phyloP scores from a whole-genome alignment of 2,329 filamentous ascomycete genomes.

The Alternaria sp. region DNA sequence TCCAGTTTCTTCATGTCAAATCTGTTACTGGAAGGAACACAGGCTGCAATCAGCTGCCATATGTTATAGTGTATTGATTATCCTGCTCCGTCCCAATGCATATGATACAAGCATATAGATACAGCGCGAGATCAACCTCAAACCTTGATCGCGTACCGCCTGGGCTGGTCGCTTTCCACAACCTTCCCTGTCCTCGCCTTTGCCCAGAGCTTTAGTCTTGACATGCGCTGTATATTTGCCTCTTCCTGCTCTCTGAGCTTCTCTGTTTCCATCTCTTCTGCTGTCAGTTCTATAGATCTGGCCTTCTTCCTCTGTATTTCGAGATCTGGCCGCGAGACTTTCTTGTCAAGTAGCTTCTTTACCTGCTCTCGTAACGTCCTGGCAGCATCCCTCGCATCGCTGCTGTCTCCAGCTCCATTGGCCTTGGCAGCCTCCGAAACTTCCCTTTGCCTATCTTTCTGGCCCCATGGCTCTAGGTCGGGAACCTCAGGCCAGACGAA shows the following conservation, averaged over 20 bases:
- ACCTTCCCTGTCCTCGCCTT: conserved; percentile 34
- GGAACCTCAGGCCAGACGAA: conserved; percentile 87
- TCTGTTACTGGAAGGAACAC: background rate
- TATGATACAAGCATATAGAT: conserved; percentile 35
- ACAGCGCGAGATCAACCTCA: conserved; percentile 17
- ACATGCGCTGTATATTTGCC: conserved; percentile 46
- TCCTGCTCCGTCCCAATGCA: conserved; percentile 14
- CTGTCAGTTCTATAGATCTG: conserved; percentile 3
- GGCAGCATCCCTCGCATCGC: conserved; percentile 28
- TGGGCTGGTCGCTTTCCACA: conserved; percentile 29
- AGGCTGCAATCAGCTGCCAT: background rate
- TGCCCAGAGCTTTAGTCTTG: conserved; percentile 50
- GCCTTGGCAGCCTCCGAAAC: conserved; percentile 16
- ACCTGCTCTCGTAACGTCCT: conserved; percentile 39
- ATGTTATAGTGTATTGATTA: conserved; percentile 6
- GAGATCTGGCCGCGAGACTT: conserved; percentile 17
- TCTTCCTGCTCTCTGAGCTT: conserved; percentile 16
- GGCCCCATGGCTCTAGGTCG: conserved; percentile 54
- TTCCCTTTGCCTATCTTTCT: conserved; percentile 57
- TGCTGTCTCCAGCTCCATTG: conserved; percentile 17
- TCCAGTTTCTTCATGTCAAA: background rate
- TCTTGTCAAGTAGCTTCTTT: conserved; percentile 34
- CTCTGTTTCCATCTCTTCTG: conserved; percentile 17
- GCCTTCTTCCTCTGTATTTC: conserved; percentile 11
- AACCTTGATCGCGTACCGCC: conserved; percentile 33